A percentile compares a stretch with the other conserved stretches of the same genome.
phyloP scores from a whole-genome alignment of 2,329 filamentous ascomycete genomes.

The Xylariaceae sp. region DNA sequence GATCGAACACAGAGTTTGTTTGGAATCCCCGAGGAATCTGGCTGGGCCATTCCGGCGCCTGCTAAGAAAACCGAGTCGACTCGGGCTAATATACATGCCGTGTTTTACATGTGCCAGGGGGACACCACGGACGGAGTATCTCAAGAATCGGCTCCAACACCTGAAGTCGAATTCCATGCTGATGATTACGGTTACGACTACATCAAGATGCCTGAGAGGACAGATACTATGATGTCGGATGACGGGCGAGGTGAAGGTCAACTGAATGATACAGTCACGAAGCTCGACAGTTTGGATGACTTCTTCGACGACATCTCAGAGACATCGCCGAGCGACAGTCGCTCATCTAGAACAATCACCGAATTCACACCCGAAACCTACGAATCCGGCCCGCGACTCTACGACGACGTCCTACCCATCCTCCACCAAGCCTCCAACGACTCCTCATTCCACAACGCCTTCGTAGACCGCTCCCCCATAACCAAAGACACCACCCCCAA shows the following conservation, averaged over 20 bases:
- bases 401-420: conserved; percentile 89
- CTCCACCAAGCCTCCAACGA: conserved; percentile 78
- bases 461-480: conserved; percentile 65
- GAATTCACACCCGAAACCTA: conserved; percentile 61
- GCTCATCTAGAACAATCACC: conserved; percentile 58
- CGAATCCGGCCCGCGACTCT: conserved; percentile 74
- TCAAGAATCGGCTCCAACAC: conserved; percentile 61
- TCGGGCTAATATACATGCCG: conserved; percentile 86
- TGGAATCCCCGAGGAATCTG: conserved; percentile 90
- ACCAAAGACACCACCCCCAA: conserved; percentile 52
- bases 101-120: conserved; percentile 88
- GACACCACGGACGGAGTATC: conserved; percentile 51
- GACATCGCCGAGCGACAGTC: conserved; percentile 56
- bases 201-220: conserved; percentile 65
- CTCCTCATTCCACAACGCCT: conserved; percentile 81
- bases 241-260: conserved; percentile 67
- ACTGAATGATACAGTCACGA: conserved; percentile 76
- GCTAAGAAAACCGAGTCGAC: conserved; percentile 84
- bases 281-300: conserved; percentile 72
- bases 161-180: conserved; percentile 85
- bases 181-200: conserved; percentile 84
- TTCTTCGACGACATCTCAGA: conserved; percentile 68
- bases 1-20: conserved; percentile 91
- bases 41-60: conserved; percentile 93
- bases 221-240: conserved; percentile 90